Evolutionary conservation across 345 rosid genomes (phyloP).

Genomic region (Jatropha curcas): DNA sequence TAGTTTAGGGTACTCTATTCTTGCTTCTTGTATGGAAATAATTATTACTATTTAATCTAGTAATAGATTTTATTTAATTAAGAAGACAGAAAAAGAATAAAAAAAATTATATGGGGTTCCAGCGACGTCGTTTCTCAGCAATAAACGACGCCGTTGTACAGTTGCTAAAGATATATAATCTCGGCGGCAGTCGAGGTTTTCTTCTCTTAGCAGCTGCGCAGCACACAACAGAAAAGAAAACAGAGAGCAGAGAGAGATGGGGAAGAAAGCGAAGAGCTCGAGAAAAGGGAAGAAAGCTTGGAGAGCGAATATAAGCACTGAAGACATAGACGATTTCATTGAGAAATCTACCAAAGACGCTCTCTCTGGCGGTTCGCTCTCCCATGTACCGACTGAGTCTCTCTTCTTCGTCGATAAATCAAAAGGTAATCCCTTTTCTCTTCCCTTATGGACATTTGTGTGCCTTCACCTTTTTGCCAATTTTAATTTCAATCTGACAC

Average conservation of each 20-base stretch:
- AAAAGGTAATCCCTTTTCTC: constrained; percentile 38
- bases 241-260: constrained; percentile 42
- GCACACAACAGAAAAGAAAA: constrained; percentile 5
- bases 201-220: neutral
- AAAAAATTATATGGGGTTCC: too few species aligned
- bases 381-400: constrained; percentile 59
- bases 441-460: too few species aligned
- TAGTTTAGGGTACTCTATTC: too few species aligned
- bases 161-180: neutral
- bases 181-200: neutral
- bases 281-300: constrained; percentile 96
- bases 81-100: too few species aligned
- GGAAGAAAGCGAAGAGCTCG: constrained; percentile 67
- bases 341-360: constrained; percentile 82
- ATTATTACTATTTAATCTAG: too few species aligned
- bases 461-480: too few species aligned
- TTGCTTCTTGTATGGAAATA: too few species aligned
- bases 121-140: too few species aligned
- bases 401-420: constrained; percentile 77
- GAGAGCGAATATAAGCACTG: constrained; percentile 93
- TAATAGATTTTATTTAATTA: too few species aligned
- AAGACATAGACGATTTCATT: constrained; percentile 67
- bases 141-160: neutral
- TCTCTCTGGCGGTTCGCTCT: constrained; percentile 79
- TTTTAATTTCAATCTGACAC: neutral